phyloP scores from a whole-genome alignment of 2,329 filamentous ascomycete genomes.

The Aphanoascus verrucosus region DNA sequence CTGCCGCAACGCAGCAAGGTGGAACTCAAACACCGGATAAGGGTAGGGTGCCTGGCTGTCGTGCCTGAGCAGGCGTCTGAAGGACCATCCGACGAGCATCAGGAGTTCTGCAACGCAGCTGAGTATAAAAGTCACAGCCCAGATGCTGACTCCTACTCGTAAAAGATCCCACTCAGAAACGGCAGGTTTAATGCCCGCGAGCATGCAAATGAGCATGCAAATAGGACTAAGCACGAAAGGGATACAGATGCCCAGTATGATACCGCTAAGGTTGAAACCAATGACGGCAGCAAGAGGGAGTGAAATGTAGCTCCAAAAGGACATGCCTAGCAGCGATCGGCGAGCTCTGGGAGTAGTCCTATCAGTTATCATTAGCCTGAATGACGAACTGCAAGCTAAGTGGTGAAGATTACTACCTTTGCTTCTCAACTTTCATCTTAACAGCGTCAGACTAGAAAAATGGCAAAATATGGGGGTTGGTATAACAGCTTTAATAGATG shows the following conservation, averaged over 20 bases:
- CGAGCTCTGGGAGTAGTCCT: background rate
- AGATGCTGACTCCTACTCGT: background rate
- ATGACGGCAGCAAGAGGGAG: background rate
- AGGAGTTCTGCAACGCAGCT: slow-evolving; percentile 9
- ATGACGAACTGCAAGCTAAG: background rate
- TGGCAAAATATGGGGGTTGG: too few relatives aligned
- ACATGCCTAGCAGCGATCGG: background rate
- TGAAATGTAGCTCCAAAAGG: background rate
- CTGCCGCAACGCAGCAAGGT: background rate
- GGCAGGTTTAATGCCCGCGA: background rate
- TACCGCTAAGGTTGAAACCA: background rate
- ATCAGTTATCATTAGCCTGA: background rate
- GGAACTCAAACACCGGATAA: background rate
- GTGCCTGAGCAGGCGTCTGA: background rate
- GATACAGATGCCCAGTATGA: background rate
- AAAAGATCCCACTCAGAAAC: slow-evolving; percentile 1
- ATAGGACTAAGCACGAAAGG: background rate
- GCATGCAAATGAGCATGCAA: background rate
- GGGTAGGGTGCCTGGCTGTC: slow-evolving; percentile 1
- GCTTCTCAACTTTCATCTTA: background rate
- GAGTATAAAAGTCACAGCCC: slow-evolving; percentile 5
- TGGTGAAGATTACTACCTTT: background rate
- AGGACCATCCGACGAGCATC: slow-evolving; percentile 2
- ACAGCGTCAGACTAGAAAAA: too few relatives aligned
- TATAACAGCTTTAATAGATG: too few relatives aligned